A percentile compares a stretch with the other conserved stretches of the same genome.
phyloP scores from a whole-genome alignment of 768 basidiomycete species.

The Scleroderma bovista region DNA sequence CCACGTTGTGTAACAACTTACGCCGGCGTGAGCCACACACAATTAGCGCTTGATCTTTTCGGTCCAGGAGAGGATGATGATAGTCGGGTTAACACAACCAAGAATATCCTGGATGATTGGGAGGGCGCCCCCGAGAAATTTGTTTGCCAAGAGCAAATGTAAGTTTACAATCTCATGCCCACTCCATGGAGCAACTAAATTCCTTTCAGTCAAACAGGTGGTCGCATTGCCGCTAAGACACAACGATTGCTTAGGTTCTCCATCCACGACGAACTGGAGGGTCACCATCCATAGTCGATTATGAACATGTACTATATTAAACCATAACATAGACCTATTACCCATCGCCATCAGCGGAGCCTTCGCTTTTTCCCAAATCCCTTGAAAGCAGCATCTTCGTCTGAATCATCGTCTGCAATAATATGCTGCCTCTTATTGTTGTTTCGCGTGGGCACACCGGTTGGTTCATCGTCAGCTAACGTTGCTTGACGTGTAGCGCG shows the following conservation, averaged over 20 bases:
- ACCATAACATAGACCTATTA: neutral
- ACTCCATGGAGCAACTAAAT: slow-evolving; percentile 3
- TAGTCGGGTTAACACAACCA: slow-evolving; percentile 39
- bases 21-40: slow-evolving; percentile 94
- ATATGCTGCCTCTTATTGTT: slow-evolving; percentile 30
- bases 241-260: slow-evolving; percentile 82
- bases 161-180: slow-evolving; percentile 13
- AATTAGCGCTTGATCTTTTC: slow-evolving; percentile 91
- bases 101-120: slow-evolving; percentile 92
- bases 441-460: slow-evolving; percentile 6
- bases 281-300: neutral
- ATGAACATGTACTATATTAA: neutral
- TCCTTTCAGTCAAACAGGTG: slow-evolving; percentile 66
- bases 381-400: slow-evolving; percentile 66
- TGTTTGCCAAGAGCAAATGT: slow-evolving; percentile 95
- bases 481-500: slow-evolving; percentile 1
- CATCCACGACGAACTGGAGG: slow-evolving; percentile 63
- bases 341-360: slow-evolving; percentile 1
- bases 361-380: slow-evolving; percentile 43
- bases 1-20: slow-evolving; percentile 97
- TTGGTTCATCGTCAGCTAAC: slow-evolving; percentile 4
- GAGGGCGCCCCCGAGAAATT: slow-evolving; percentile 95
- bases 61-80: slow-evolving; percentile 63
- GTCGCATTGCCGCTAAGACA: slow-evolving; percentile 84
- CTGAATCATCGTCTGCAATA: slow-evolving; percentile 61